phyloP scores from a whole-genome alignment of 177 flowering plant genomes.

The Vitis hybrid region DNA sequence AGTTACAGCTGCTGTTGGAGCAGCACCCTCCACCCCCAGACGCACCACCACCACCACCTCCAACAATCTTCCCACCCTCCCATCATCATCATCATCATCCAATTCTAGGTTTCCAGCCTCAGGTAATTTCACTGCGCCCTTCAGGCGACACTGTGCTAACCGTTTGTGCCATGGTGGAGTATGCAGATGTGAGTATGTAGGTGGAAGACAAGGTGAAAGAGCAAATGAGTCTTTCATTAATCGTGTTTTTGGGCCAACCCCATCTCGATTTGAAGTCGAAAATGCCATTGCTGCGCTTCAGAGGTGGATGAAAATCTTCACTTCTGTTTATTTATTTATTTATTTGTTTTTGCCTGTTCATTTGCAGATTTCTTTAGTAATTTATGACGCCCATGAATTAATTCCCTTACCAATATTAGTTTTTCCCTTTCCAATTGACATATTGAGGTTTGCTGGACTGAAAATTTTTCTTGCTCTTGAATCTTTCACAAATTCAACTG shows the following conservation, averaged over 20 bases:
- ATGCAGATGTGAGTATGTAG: background rate
- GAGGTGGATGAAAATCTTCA: conserved; percentile 14
- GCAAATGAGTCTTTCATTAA: conserved; percentile 3
- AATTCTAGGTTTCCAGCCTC: conserved; percentile 2
- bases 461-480: too few species aligned
- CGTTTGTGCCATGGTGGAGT: background rate
- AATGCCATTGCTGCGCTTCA: conserved; percentile 30
- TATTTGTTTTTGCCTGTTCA: background rate
- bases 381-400: background rate
- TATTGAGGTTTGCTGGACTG: too few species aligned
- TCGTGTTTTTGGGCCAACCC: conserved; percentile 25
- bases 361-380: background rate
- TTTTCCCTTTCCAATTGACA: too few species aligned
- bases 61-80: background rate
- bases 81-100: conserved; percentile 10
- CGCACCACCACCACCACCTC: background rate
- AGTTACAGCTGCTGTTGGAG: background rate
- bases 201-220: conserved; percentile 2
- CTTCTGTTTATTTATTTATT: background rate
- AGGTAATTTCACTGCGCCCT: background rate
- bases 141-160: background rate
- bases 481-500: background rate
- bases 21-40: background rate
- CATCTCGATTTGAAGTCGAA: conserved; percentile 32
- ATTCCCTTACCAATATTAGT: background rate